These are phyloP conservation scores for Quercus cerris DNA, from an alignment of 306 rosid species.

Conservation along the genomic window DNA sequence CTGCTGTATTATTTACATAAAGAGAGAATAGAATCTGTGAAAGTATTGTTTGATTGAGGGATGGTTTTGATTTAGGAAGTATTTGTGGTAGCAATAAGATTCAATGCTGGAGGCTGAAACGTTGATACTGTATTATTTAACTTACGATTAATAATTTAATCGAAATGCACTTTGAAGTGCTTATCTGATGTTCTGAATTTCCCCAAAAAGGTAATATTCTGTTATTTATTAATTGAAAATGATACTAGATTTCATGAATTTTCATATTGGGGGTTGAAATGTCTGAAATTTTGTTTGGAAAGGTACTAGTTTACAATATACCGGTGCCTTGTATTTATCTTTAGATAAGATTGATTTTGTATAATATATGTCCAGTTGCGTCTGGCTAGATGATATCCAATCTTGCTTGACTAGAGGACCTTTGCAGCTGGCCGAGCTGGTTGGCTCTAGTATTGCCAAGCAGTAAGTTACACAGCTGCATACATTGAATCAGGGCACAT, in stretches of 20 bases:
- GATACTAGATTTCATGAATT: background rate
- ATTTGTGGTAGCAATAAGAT: conserved; percentile 27
- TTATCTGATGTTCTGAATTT: background rate
- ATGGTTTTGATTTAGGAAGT: conserved; percentile 12
- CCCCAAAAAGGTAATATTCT: background rate
- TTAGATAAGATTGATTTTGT: background rate
- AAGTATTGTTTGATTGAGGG: conserved; percentile 22
- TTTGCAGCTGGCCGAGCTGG: conserved; percentile 85
- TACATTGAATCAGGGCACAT: conserved; percentile 37
- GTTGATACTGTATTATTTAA: conserved; percentile 15
- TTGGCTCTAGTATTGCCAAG: conserved; percentile 49
- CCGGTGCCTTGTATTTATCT: background rate
- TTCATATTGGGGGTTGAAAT: background rate
- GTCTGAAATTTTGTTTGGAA: background rate
- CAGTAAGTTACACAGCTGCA: conserved; percentile 87
- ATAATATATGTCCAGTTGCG: background rate
- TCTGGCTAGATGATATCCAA: background rate
- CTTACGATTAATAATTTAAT: conserved; percentile 15
- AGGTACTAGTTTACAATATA: background rate
- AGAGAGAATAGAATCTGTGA: conserved; percentile 4
- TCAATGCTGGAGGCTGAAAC: conserved; percentile 26
- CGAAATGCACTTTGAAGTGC: conserved; percentile 5
- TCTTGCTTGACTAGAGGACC: background rate
- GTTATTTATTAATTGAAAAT: background rate
- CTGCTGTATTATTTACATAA: conserved; percentile 15